Base-by-base conservation (phyloP, 371 early-diverging fungal genomes). In the Blakeslea trispora region DNA sequence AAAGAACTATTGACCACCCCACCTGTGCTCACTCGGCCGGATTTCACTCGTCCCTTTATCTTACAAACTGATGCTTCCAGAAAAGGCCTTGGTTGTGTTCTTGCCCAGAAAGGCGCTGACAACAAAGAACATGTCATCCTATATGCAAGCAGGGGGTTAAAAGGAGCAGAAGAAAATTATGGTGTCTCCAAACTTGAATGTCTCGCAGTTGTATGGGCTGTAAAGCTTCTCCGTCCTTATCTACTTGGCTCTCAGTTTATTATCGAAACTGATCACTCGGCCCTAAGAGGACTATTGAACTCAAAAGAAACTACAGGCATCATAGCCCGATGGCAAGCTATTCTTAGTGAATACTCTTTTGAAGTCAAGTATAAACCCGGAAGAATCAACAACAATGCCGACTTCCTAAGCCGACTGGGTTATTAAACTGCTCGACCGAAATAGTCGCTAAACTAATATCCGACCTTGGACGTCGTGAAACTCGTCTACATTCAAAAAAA, bases 351-450 rank as follows among this genome's bases (percentile, higher is more conserved):
- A 42, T 52, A 52, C 24, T 17, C 41, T 3, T 52, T 42, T 40
- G 31, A 24, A 2, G 19, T 52, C 9, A 52, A 52, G 2, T 52
- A 52, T 17, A 23, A 42, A 22, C 52, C 52, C 28, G 52, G 42
- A 23, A 10, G 52, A 14, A 31, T 52, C 5, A 52, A 52, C 8
- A 15, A 50, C 18, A 50, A 22, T 22, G 40, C 50, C 13, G 23
- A 50, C 13, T 50, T 50, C 15, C 8, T 50, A 15, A 34, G 34
- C n/a, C n/a, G 49, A 5, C 49, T 49, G 1, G 49, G 49, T 6
- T 49, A 49, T 28, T 28, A 28, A 28, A 28, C 28, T 28, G 3
- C 3, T 28, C 28, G 44, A 43, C 10, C 10, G 10, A 0, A 18
- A 18, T 10, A 0, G 11, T 43, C 18, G 21, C 0, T 6, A 15